phyloP scores from a whole-genome alignment of 805 yeast genomes.

The Candida chauliodis region DNA sequence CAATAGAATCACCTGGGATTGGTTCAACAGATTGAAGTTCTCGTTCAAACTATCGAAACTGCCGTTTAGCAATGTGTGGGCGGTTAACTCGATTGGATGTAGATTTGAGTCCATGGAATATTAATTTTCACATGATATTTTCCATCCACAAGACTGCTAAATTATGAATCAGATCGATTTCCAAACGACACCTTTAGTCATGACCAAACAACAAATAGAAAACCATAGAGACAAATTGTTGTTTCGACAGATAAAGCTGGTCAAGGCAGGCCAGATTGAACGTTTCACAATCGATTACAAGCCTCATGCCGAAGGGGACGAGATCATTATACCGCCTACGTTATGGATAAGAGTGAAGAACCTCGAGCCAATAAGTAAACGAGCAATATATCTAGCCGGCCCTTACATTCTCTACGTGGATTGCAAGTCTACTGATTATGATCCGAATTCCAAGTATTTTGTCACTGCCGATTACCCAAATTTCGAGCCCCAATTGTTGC shows the following conservation, averaged over 20 bases:
- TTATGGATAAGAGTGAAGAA: conserved; percentile 64
- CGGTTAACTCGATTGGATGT: conserved; percentile 59
- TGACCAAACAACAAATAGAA: conserved; percentile 8
- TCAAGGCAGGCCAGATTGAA: conserved; percentile 59
- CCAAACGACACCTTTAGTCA: conserved; percentile 1
- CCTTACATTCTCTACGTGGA: conserved; percentile 87
- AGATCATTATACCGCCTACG: conserved; percentile 15
- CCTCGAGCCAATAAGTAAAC: conserved; percentile 62
- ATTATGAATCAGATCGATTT: neutral
- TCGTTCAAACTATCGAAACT: conserved; percentile 50
- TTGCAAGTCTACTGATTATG: conserved; percentile 64
- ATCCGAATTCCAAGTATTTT: conserved; percentile 49
- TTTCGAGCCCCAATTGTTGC: conserved; percentile 66
- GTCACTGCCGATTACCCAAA: conserved; percentile 76
- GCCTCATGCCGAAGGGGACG: conserved; percentile 20
- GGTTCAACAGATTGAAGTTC: conserved; percentile 50
- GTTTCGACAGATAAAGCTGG: conserved; percentile 38
- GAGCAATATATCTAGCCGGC: conserved; percentile 86
- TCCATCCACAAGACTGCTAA: neutral
- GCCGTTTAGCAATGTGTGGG: conserved; percentile 52
- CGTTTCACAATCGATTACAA: conserved; percentile 52
- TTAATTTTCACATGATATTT: conserved; percentile 1
- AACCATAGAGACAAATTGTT: conserved; percentile 15
- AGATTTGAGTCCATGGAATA: conserved; percentile 24
- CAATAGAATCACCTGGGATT: conserved; percentile 52